phyloP scores from a whole-genome alignment of 768 basidiomycete genomes.

The Lactarius hengduanensis region DNA sequence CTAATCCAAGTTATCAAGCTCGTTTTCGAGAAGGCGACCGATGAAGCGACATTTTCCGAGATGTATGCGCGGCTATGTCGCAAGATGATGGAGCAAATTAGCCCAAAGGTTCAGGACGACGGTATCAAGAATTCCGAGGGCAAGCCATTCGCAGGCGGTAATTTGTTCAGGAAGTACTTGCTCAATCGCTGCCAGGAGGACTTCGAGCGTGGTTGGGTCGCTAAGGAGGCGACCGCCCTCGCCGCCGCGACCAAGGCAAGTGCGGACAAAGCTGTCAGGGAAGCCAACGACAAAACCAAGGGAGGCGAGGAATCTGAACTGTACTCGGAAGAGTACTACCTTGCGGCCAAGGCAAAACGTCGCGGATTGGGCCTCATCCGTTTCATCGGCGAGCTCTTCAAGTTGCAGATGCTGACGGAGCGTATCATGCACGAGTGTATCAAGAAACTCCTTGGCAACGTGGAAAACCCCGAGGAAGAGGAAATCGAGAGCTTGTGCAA shows the following conservation, averaged over 20 bases:
- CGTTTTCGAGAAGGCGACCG: constrained; percentile 96
- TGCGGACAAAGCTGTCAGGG: constrained; percentile 75
- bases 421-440: constrained; percentile 99
- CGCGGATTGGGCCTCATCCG: constrained; percentile 96
- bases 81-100: constrained; percentile 95
- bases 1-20: constrained; percentile 95
- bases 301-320: constrained; percentile 61
- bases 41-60: constrained; percentile 93
- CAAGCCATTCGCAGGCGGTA: constrained; percentile 88
- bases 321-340: constrained; percentile 95
- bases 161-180: constrained; percentile 95
- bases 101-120: constrained; percentile 83
- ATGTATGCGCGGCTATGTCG: constrained; percentile 97
- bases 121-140: constrained; percentile 78
- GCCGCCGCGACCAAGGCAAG: constrained; percentile 82
- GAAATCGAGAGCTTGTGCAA: constrained; percentile 97
- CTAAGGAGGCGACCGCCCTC: constrained; percentile 81
- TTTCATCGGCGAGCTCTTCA: constrained; percentile 98
- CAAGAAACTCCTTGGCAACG: constrained; percentile 90
- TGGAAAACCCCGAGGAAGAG: constrained; percentile 95
- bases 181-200: constrained; percentile 97
- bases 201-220: constrained; percentile 94
- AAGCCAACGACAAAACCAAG: constrained; percentile 38
- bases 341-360: constrained; percentile 95
- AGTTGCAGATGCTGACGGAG: constrained; percentile 97